Evolutionary conservation across 2,329 filamentous ascomycete genomes (phyloP), one percentile per base, ranked within the genome.

Genomic region (Colletotrichum sp.): DNA sequence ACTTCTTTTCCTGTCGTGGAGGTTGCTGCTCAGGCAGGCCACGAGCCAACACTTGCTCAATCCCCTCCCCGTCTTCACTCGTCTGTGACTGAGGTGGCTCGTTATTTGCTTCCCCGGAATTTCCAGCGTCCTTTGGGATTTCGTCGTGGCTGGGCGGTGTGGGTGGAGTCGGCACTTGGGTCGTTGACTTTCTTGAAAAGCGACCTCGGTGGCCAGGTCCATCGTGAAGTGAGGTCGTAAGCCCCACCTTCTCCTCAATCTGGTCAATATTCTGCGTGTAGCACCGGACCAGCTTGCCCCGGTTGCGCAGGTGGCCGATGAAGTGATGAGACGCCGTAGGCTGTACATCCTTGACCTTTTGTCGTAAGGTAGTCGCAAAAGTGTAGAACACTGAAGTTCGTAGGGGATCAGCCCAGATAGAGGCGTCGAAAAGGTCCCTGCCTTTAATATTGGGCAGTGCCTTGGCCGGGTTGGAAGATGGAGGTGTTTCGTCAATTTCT

Each of bases 261-360:
- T 92, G 91, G 79, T 95, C 93, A 78, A 95, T 95, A 78, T 95
- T 95, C 79, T 95, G 93, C 0, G 93, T 95, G 80, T 95, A 95
- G 80, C 93, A 94, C 52, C 93, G 87, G 36, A 94, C 92, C 7
- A 95, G 87, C 78, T 93, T 93, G 5, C 93, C 92, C 6, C 90
- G 89, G 80, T 95, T 92, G 60, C 92, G 89, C 7, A 95, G 86
- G 39, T 92, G 90, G 59, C 90, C 89, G 78, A 95, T 93, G 81
- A 95, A 95, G 71, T 90, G 90, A 83, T 95, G 93, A 2, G 92
- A 93, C 21, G 87, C 86, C 2, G 93, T 94, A 0, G 93, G 93
- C 69, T 89, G 84, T 12, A 93, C 92, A n/a, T 90, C 88, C 52
- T 87, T 88, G 18, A 94, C 90, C 71, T 91, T 93, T 78, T 93